Evolutionary conservation across 495 filamentous ascomycete species (phyloP).

Genomic region (Penicillium crystallinum): DNA sequence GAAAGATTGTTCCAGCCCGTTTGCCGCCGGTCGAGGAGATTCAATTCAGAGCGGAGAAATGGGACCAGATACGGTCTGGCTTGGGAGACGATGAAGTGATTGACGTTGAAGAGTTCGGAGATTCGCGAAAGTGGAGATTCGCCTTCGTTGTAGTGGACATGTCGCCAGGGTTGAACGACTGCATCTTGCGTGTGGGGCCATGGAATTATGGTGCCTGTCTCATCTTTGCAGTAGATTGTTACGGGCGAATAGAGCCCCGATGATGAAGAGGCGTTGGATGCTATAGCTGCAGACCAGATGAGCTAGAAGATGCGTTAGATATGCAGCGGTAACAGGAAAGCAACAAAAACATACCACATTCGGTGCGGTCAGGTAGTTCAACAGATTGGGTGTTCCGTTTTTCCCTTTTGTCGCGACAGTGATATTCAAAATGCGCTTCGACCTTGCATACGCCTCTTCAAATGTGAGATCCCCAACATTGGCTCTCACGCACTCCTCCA

Average conservation of each 20-base stretch:
- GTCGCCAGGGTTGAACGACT: constrained; percentile 64
- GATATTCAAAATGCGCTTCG: constrained; percentile 87
- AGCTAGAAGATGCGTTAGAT: constrained; percentile 40
- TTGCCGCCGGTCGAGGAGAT: constrained; percentile 62
- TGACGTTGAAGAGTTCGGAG: constrained; percentile 92
- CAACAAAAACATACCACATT: constrained; percentile 66
- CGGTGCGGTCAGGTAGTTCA: constrained; percentile 92
- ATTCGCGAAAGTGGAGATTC: constrained; percentile 79
- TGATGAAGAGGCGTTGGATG: constrained; percentile 76
- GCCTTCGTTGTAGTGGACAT: constrained; percentile 63
- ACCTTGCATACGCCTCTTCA: constrained; percentile 84
- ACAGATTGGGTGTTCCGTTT: constrained; percentile 73
- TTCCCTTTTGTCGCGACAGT: constrained; percentile 71
- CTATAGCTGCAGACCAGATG: constrained; percentile 89
- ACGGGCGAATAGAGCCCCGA: constrained; percentile 58
- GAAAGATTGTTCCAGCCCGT: constrained; percentile 53
- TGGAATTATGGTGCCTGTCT: constrained; percentile 69
- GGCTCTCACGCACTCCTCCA: constrained; percentile 79
- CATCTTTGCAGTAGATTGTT: constrained; percentile 76
- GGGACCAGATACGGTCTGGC: constrained; percentile 92
- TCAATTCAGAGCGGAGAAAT: constrained; percentile 75
- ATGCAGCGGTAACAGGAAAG: not conserved
- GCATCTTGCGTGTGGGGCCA: constrained; percentile 67
- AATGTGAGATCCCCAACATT: constrained; percentile 91
- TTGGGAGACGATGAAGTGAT: constrained; percentile 95